phyloP scores from a whole-genome alignment of 1,284 basidiomycete genomes.

The Earliella scabrosa region DNA sequence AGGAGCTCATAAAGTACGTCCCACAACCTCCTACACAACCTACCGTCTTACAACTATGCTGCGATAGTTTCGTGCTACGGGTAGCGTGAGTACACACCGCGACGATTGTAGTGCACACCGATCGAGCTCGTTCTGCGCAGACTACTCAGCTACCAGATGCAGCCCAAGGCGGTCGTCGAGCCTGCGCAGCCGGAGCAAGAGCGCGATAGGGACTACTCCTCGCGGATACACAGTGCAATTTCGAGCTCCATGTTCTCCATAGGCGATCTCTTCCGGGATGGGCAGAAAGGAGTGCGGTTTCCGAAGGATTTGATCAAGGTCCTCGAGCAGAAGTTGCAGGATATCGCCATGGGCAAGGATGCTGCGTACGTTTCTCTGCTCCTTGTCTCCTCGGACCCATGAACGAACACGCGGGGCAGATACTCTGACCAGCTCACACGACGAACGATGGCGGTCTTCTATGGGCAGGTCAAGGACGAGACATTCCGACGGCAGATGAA shows the following conservation, averaged over 20 bases:
- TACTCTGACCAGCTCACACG: slow-evolving; percentile 89
- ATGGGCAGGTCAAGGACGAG: slow-evolving; percentile 85
- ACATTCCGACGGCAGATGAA: slow-evolving; percentile 89
- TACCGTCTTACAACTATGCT: slow-evolving; percentile 7
- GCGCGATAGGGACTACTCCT: slow-evolving; percentile 65
- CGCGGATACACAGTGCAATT: slow-evolving; percentile 68
- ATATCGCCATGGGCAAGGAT: slow-evolving; percentile 92
- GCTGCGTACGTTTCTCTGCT: slow-evolving; percentile 61
- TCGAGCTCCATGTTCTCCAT: slow-evolving; percentile 78
- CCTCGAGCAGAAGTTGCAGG: slow-evolving; percentile 84
- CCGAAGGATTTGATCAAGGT: slow-evolving; percentile 92
- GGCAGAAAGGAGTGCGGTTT: slow-evolving; percentile 85
- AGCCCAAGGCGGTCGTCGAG: slow-evolving; percentile 57
- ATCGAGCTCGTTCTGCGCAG: slow-evolving; percentile 40
- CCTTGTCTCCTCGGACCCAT: not conserved
- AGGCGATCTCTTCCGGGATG: slow-evolving; percentile 82
- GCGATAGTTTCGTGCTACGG: slow-evolving; percentile 70
- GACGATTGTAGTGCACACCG: slow-evolving; percentile 16
- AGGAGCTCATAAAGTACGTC: slow-evolving; percentile 81
- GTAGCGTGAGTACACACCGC: slow-evolving; percentile 64
- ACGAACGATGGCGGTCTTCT: slow-evolving; percentile 89
- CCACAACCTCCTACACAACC: slow-evolving; percentile 8
- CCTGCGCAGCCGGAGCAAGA: slow-evolving; percentile 43
- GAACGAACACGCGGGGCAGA: slow-evolving; percentile 43
- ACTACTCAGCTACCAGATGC: slow-evolving; percentile 69